Conservation (phyloP, 2,329 filamentous ascomycete species). For the Phaeoacremonium minimum region DNA sequence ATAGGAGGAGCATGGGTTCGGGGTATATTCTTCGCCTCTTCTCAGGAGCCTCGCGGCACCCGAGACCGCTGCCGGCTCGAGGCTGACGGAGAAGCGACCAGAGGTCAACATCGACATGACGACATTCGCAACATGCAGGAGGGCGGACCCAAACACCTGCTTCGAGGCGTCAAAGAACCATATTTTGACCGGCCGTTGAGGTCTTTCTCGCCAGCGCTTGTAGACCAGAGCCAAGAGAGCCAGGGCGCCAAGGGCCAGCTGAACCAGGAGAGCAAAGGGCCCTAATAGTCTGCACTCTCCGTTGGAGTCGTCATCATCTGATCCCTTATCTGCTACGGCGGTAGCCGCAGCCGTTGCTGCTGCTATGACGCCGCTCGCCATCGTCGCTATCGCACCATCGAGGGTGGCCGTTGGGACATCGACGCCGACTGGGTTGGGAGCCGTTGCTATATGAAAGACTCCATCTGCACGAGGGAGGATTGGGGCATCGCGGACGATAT, state of each 20-base stretch:
- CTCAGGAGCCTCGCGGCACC: conserved; percentile 29
- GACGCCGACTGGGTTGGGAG: conserved; percentile 2
- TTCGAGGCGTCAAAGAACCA: conserved; percentile 98
- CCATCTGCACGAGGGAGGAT: not conserved
- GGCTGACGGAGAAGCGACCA: conserved; percentile 69
- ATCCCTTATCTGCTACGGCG: conserved; percentile 1
- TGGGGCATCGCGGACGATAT: conserved; percentile 11
- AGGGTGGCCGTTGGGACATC: conserved; percentile 1
- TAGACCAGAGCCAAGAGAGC: conserved; percentile 84
- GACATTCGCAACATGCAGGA: conserved; percentile 89
- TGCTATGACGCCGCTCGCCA: conserved; percentile 3
- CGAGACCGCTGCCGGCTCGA: conserved; percentile 39
- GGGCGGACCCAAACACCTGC: conserved; percentile 88
- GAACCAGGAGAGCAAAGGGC: conserved; percentile 85
- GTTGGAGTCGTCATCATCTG: conserved; percentile 39
- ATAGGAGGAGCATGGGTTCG: conserved; percentile 97
- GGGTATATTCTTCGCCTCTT: conserved; percentile 55
- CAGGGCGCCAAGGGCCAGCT: conserved; percentile 77
- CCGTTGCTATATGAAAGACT: conserved; percentile 8
- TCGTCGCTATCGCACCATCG: conserved; percentile 1
- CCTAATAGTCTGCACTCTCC: conserved; percentile 87
- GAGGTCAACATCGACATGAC: conserved; percentile 96
- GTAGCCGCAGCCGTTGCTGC: conserved; percentile 3
- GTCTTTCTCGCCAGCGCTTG: conserved; percentile 89
- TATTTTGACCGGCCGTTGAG: conserved; percentile 88